Conservation (phyloP, 116 monocot genomes). For the Trichopus zeylanicus region DNA sequence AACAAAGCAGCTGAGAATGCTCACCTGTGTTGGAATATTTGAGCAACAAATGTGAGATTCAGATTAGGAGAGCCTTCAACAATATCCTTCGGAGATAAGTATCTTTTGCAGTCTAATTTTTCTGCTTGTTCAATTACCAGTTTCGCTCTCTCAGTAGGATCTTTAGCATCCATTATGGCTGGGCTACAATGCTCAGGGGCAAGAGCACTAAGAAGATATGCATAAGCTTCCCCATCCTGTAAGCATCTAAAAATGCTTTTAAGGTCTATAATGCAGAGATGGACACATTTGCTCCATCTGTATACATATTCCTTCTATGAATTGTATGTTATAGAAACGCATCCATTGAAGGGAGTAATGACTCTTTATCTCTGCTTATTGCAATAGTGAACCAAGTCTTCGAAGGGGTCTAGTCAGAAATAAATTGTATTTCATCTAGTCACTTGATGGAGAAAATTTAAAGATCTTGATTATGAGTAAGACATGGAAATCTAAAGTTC, state of each 20-base stretch:
- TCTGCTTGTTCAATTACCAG: slow-evolving; percentile 91
- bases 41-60: slow-evolving; percentile 98
- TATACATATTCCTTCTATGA: neutral
- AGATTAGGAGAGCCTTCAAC: slow-evolving; percentile 94
- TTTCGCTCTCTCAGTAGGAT: slow-evolving; percentile 84
- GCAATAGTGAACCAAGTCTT: too few species aligned
- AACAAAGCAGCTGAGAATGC: neutral
- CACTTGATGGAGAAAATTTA: too few species aligned
- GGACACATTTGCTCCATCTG: neutral
- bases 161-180: slow-evolving; percentile 52
- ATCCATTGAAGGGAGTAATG: too few species aligned
- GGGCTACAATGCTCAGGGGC: slow-evolving; percentile 70
- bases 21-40: slow-evolving; percentile 93
- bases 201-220: slow-evolving; percentile 86
- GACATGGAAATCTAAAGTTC: too few species aligned
- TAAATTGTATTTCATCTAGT: too few species aligned
- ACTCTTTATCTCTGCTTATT: too few species aligned
- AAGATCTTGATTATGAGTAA: too few species aligned
- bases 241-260: too few species aligned
- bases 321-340: too few species aligned
- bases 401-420: too few species aligned
- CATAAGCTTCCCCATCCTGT: slow-evolving; percentile 98
- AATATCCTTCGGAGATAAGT: slow-evolving; percentile 84
- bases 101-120: slow-evolving; percentile 91
- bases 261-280: neutral